Evolutionary conservation across 345 rosid genomes (phyloP).

Genomic region (Lepidium africanum): DNA sequence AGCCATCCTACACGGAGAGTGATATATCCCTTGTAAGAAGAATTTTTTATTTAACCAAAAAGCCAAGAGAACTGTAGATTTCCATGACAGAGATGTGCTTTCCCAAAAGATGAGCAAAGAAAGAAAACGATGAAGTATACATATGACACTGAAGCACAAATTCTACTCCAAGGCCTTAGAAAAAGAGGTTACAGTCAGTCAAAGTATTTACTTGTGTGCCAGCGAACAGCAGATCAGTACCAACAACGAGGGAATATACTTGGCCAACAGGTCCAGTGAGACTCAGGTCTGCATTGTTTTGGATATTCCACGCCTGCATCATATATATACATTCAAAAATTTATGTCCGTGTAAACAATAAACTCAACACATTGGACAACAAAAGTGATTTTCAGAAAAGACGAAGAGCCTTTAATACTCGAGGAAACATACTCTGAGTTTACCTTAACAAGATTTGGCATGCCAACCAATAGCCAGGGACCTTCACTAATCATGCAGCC

Average conservation of each 20-base stretch:
- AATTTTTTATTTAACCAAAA: neutral
- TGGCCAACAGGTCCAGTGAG: conserved; percentile 91
- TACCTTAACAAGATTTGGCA: conserved; percentile 86
- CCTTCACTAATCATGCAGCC: conserved; percentile 97
- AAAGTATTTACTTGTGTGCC: conserved; percentile 68
- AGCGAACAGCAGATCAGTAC: conserved; percentile 72
- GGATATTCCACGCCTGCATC: conserved; percentile 75
- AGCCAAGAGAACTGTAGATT: neutral
- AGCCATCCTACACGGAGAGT: conserved; percentile 55
- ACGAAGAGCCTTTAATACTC: neutral
- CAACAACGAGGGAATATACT: conserved; percentile 83
- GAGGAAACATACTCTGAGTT: conserved; percentile 7
- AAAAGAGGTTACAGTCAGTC: neutral
- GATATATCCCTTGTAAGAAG: neutral
- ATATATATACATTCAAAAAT: neutral
- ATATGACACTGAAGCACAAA: neutral
- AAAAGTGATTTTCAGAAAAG: neutral
- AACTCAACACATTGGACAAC: neutral
- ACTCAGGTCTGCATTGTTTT: conserved; percentile 53
- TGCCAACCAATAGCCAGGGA: conserved; percentile 92
- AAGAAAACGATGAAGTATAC: neutral
- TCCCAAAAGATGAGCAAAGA: neutral
- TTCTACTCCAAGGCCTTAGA: neutral
- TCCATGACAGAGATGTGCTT: neutral
- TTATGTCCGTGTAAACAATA: neutral